These are phyloP conservation scores for Termitomyces sp. DNA, from an alignment of 768 basidiomycete species.

Conservation along the genomic window DNA sequence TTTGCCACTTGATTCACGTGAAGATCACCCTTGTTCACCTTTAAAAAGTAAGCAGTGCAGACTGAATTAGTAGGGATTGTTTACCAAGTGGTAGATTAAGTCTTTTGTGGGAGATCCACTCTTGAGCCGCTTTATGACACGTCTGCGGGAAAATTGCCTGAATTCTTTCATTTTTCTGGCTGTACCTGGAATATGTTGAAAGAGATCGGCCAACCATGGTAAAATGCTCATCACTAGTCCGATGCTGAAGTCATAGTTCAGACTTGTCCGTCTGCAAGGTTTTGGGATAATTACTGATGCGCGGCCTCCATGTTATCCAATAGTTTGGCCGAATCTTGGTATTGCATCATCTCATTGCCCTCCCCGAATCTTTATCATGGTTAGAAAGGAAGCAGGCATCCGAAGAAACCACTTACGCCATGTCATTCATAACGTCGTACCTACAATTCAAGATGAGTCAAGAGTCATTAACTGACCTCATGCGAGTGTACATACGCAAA, in stretches of 20 bases:
- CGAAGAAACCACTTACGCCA: not conserved
- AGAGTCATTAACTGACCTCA: not conserved
- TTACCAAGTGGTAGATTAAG: not conserved
- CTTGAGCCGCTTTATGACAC: not conserved
- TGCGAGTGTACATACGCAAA: not conserved
- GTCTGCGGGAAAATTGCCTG: not conserved
- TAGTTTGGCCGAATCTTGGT: not conserved
- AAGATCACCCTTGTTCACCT: not conserved
- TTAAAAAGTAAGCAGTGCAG: not conserved
- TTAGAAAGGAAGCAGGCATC: not conserved
- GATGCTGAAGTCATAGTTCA: not conserved
- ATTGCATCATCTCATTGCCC: not conserved
- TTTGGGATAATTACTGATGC: not conserved
- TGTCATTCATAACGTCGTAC: not conserved
- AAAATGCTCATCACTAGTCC: not conserved
- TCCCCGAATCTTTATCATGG: not conserved
- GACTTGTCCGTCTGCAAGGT: too few relatives aligned
- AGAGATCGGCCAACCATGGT: not conserved
- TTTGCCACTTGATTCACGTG: constrained; percentile 13
- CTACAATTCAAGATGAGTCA: not conserved
- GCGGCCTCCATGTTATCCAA: not conserved
- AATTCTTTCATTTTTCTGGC: not conserved
- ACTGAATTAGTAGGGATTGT: too few relatives aligned
- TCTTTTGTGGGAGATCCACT: not conserved
- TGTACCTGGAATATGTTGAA: not conserved